A percentile compares a stretch with the other conserved stretches of the same genome.
Conservation (phyloP, 2,329 filamentous ascomycete genomes). For the Penicillium freii region DNA sequence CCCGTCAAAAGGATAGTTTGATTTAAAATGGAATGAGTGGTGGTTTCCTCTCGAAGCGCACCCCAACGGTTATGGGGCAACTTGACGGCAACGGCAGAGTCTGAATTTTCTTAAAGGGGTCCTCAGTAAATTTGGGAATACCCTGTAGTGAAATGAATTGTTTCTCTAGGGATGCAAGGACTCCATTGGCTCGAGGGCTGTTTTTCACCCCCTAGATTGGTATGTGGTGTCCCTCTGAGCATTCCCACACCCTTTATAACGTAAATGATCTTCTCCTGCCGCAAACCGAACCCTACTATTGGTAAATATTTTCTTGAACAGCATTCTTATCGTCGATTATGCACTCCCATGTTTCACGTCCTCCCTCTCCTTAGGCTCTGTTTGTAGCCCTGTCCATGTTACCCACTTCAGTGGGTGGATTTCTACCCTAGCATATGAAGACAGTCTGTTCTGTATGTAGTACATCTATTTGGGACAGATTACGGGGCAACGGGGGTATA, state of each 20-base stretch:
- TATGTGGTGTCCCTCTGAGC: constrained; percentile 6
- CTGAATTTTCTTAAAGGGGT: background rate
- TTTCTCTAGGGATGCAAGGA: constrained; percentile 4
- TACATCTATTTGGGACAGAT: too few species aligned
- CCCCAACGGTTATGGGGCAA: background rate
- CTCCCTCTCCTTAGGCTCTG: background rate
- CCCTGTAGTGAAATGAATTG: background rate
- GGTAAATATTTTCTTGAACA: constrained; percentile 4
- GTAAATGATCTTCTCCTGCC: constrained; percentile 11
- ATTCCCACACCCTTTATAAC: constrained; percentile 12
- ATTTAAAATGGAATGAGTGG: background rate
- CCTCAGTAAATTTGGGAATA: background rate
- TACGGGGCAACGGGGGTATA: background rate
- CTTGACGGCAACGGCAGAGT: background rate
- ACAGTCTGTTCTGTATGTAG: background rate
- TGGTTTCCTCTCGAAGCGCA: constrained; percentile 1
- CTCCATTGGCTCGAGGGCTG: constrained; percentile 2
- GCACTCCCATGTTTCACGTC: background rate
- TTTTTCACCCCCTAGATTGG: constrained; percentile 22
- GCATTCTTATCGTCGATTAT: constrained; percentile 10
- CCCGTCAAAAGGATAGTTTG: background rate
- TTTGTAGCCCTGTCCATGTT: constrained; percentile 4
- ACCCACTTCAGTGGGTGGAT: background rate
- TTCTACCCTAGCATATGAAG: background rate
- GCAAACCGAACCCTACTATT: constrained; percentile 5